Evolutionary conservation across 805 yeast genomes (phyloP).

Genomic region (Candida arabinofermentans): DNA sequence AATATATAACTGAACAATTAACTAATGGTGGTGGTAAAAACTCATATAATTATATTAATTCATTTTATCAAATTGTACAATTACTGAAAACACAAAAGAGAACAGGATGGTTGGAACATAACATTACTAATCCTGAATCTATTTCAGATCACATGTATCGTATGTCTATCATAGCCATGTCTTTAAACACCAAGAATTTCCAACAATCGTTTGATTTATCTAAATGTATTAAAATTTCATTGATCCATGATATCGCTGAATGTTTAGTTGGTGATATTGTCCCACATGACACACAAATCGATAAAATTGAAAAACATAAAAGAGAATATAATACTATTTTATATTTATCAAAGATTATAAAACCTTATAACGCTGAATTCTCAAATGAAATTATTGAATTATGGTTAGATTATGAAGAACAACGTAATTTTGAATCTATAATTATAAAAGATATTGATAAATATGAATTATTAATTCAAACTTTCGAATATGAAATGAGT

Average conservation of each 20-base stretch:
- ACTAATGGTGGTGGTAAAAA: conserved; percentile 5
- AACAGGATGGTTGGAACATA: conserved; percentile 91
- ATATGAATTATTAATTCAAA: conserved; percentile 78
- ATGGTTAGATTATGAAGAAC: conserved; percentile 90
- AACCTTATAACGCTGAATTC: conserved; percentile 59
- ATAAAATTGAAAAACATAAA: conserved; percentile 77
- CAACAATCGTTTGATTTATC: conserved; percentile 41
- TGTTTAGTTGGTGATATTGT: conserved; percentile 92
- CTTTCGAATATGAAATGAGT: conserved; percentile 77
- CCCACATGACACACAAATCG: conserved; percentile 62
- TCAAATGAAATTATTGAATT: conserved; percentile 62
- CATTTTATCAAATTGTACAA: conserved; percentile 55
- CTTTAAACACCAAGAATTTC: conserved; percentile 40
- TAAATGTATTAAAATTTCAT: conserved; percentile 78
- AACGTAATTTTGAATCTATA: conserved; percentile 74
- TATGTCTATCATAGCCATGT: conserved; percentile 79
- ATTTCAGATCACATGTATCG: conserved; percentile 96
- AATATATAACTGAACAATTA: conserved; percentile 31
- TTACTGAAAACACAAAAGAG: conserved; percentile 74
- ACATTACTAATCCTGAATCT: conserved; percentile 54
- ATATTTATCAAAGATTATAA: conserved; percentile 56
- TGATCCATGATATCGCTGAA: conserved; percentile 94
- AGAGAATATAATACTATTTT: conserved; percentile 73
- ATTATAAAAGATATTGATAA: conserved; percentile 94
- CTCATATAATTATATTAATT: conserved; percentile 27